Evolutionary conservation across 495 filamentous ascomycete genomes (phyloP).

Genomic region (Clavariopsis aquatica): DNA sequence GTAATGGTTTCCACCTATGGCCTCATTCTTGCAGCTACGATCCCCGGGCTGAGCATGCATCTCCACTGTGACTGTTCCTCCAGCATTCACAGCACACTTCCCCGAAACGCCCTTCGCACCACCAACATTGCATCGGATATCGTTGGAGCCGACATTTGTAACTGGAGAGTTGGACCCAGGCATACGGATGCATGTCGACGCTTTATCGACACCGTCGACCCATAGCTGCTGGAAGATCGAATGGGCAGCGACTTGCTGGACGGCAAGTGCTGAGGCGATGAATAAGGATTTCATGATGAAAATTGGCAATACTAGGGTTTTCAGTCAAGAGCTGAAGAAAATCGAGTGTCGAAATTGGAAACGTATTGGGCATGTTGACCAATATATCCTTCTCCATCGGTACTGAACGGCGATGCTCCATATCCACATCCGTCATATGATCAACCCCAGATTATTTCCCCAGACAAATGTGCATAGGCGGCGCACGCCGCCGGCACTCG

Average conservation of each 20-base stretch:
- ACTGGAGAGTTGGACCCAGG: constrained; percentile 44
- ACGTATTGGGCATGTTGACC: neutral
- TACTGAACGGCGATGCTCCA: neutral
- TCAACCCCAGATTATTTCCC: neutral
- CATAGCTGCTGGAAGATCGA: constrained; percentile 32
- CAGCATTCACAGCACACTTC: constrained; percentile 26
- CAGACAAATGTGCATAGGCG: neutral
- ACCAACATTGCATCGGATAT: constrained; percentile 48
- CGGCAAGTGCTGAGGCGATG: constrained; percentile 19
- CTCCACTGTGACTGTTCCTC: constrained; percentile 28
- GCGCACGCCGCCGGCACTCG: constrained; percentile 11
- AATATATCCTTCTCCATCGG: neutral
- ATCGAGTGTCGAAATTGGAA: neutral
- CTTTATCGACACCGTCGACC: constrained; percentile 32
- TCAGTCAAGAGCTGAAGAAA: neutral
- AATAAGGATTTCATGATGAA: constrained; percentile 23
- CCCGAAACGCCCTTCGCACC: constrained; percentile 14
- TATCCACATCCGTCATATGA: neutral
- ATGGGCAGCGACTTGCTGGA: constrained; percentile 25
- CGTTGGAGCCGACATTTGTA: constrained; percentile 45
- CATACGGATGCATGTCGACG: constrained; percentile 24
- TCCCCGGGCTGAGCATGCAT: constrained; percentile 32
- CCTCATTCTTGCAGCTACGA: constrained; percentile 36
- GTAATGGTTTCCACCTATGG: constrained; percentile 42
- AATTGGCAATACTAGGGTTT: too few species aligned